Conservation (phyloP, 2,329 filamentous ascomycete species). For the Colletotrichum somersetense region DNA sequence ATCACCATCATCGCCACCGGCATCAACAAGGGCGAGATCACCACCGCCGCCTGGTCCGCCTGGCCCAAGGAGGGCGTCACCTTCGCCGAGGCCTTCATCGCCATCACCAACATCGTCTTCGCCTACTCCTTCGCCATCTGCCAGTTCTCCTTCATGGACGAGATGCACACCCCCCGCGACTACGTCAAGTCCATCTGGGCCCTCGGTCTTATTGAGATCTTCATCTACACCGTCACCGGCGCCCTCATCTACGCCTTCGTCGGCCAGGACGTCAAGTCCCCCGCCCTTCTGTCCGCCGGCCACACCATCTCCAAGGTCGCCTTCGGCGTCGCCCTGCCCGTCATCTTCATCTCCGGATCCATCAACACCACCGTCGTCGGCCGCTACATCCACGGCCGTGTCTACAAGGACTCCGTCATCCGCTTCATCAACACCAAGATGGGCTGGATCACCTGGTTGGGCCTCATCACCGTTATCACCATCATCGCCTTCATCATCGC, state of each 20-base stretch:
- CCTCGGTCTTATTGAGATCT: conserved; percentile 72
- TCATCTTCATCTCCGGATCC: conserved; percentile 80
- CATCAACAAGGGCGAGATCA: conserved; percentile 52
- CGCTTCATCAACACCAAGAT: conserved; percentile 62
- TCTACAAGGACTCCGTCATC: conserved; percentile 58
- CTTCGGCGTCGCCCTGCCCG: conserved; percentile 78
- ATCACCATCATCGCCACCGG: conserved; percentile 77
- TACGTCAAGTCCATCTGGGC: conserved; percentile 69
- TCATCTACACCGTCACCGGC: conserved; percentile 75
- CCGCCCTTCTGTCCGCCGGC: conserved; percentile 76
- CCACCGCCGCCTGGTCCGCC: conserved; percentile 55
- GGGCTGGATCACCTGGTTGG: conserved; percentile 69
- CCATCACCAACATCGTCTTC: conserved; percentile 77
- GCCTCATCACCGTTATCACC: conserved; percentile 69
- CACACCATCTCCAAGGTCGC: conserved; percentile 72
- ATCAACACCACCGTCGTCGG: conserved; percentile 69
- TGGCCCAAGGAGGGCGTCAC: conserved; percentile 60
- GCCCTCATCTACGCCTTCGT: conserved; percentile 78
- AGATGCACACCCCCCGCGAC: conserved; percentile 63
- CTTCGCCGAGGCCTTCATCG: conserved; percentile 69
- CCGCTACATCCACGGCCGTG: conserved; percentile 60
- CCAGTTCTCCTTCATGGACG: conserved; percentile 67
- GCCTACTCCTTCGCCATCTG: conserved; percentile 72
- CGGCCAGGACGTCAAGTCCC: conserved; percentile 72
- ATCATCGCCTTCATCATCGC: conserved; percentile 78